Evolutionary conservation across 306 rosid genomes (phyloP), one percentile per base, ranked within the genome.

Genomic region (Astragalus glycyphyllos): DNA sequence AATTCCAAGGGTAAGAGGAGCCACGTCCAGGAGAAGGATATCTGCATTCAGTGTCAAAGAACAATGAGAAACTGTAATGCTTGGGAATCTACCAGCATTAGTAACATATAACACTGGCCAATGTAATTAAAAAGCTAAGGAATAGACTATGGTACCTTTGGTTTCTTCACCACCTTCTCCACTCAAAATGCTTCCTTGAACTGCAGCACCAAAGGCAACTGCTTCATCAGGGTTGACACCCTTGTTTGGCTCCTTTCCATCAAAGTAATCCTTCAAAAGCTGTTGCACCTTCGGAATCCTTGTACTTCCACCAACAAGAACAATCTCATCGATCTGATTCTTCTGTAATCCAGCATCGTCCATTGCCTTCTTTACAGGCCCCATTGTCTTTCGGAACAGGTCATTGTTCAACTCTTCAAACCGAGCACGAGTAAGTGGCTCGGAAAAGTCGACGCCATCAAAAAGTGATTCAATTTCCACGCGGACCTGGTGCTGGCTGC

Each of bases 81-180:
- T 69, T 26, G 10, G 20, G 35, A 58, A 51, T 9, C 48, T 4
- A 71, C 7, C 16, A 7, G 32, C 32, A 54, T 26, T 44, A 37
- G 4, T 56, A 26, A 68, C 41, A 41, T 3, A n/a, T 58, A 13
- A 38, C 17, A 15, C 4, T 6, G 48, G 41, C 9, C 9, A n/a
- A 17, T 9, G 2, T 11, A 51, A 72, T 6, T 57, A 38, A 41
- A 69, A 56, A 5, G 7, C 7, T 4, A 29, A 5, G 23, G 34
- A 44, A n/a, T 16, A 54, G 61, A 50, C 14, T 41, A 69, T 5
- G 16, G 11, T 82, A 92, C 98, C 98, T 87, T 93, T 93, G 72
- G 97, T 90, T 82, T 93, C 96, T n/a, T 88, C 98, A 12, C 96
- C 98, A 65, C 98, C 98, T 83, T 93, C 98, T 84, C 98, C 98